Evolutionary conservation across 106 monocot species (phyloP).

Genomic region (Xerophyta viscosa): DNA sequence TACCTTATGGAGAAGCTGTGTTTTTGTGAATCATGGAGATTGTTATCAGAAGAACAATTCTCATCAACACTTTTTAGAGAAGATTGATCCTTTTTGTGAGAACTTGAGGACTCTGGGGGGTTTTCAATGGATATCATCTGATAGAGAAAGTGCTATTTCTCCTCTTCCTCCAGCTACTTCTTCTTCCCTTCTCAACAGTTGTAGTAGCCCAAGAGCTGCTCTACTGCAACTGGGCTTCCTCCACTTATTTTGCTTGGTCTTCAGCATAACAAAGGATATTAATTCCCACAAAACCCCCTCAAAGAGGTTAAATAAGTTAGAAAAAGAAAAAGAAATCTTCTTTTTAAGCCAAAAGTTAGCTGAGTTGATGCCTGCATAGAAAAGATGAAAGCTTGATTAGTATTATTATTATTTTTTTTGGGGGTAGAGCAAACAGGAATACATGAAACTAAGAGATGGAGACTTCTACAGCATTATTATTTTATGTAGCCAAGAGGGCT

Average conservation of each 20-base stretch:
- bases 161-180: no score
- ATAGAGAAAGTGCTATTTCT: constrained; percentile 42
- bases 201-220: constrained; percentile 69
- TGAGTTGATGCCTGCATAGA: constrained; percentile 32
- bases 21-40: constrained; percentile 23
- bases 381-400: not conserved
- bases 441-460: constrained; percentile 1
- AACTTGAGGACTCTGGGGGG: constrained; percentile 39
- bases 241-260: constrained; percentile 26
- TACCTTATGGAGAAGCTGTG: constrained; percentile 83
- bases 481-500: constrained; percentile 33
- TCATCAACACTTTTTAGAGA: constrained; percentile 20
- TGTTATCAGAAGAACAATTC: no score
- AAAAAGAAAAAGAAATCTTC: not conserved
- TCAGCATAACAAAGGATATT: constrained; percentile 65
- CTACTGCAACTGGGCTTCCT: constrained; percentile 43
- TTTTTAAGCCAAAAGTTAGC: constrained; percentile 7
- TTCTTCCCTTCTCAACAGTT: no score
- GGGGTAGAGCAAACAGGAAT: not conserved
- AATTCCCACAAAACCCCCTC: constrained; percentile 9
- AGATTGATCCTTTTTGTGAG: constrained; percentile 9
- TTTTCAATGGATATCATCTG: constrained; percentile 87
- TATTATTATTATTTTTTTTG: no score
- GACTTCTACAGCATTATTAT: constrained; percentile 34
- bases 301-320: not conserved